Percentiles rank a stretch among this genome's conserved stretches.
Evolutionary conservation across 176 grass and related monocot species (phyloP).

Genomic region (Oryza longistaminata): DNA sequence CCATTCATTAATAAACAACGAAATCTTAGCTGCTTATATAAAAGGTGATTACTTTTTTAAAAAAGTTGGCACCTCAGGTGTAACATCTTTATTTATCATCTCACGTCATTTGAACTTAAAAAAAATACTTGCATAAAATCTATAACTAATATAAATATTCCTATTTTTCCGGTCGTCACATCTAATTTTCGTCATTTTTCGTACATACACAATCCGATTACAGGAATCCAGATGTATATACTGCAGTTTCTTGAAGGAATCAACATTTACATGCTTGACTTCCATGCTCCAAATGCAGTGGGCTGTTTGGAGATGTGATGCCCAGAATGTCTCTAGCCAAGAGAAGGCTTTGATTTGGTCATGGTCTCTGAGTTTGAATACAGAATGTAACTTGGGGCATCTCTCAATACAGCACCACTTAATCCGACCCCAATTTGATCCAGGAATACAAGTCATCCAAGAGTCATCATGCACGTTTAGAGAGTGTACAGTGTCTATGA

Average conservation of each 20-base stretch:
- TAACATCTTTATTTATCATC: too few species aligned
- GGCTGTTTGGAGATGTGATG: background rate
- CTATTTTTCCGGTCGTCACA: too few species aligned
- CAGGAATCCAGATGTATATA: background rate
- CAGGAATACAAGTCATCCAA: background rate
- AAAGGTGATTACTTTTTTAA: too few species aligned
- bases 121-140: too few species aligned
- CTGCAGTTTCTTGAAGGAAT: background rate
- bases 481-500: background rate
- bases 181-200: too few species aligned
- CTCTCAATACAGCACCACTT: background rate
- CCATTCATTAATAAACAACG: too few species aligned
- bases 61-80: too few species aligned
- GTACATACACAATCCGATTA: too few species aligned
- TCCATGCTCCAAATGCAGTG: background rate
- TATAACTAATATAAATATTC: too few species aligned
- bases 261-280: too few species aligned
- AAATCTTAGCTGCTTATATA: too few species aligned
- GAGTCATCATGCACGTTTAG: background rate
- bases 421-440: background rate
- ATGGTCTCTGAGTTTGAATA: background rate
- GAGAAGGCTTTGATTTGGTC: background rate
- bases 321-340: background rate
- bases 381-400: background rate
- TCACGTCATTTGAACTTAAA: too few species aligned